Base-by-base conservation (phyloP, 805 yeast species). In the Candida odintsovae region DNA sequence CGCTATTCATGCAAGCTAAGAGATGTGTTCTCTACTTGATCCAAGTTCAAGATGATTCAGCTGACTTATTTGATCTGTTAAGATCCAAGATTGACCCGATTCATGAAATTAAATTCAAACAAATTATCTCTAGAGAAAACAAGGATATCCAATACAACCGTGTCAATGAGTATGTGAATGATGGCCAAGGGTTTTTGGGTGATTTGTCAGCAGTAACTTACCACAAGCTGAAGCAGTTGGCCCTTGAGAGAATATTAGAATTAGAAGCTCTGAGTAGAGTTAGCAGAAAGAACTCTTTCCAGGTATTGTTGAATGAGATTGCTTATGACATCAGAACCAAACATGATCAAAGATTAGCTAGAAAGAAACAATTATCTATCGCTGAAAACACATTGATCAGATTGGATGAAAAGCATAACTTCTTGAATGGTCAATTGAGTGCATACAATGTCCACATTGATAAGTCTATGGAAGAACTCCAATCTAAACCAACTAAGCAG, bases 11-110 rank as follows among this genome's bases (percentile, higher is more conserved):
- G 44, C 90, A 88, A 58, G 89, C 86, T 0, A 92, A 92, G 62
- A 71, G 96, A 51, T 84, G 90, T 54, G 68, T 90, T n/a, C 67
- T 85, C 15, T 89, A 89, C 59, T 80, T 92, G 57, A 79, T 90
- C 51, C 81, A 90, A 53, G 86, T 94, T 6, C 97, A 94, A 68
- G 73, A 69, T 41, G 77, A 78, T 13, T 82, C 82, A 22, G 70
- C 76, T 2, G 82, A 80, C 51, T 71, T 92, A 40, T 75, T 83
- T 45, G 92, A 86, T 43, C 66, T 88, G 45, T 64, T 89, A 43
- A 72, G 86, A 10, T 76, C 82, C 4, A 85, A 84, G 3, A 87
- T 86, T 26, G 70, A 72, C 33, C 77, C 82, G 0, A 72, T 70
- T 16, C 92, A 92, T 61, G 99, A 94, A 61, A 64, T 69, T 6